Evolutionary conservation across 768 basidiomycete species (phyloP).

Genomic region (Suillus variegatus): DNA sequence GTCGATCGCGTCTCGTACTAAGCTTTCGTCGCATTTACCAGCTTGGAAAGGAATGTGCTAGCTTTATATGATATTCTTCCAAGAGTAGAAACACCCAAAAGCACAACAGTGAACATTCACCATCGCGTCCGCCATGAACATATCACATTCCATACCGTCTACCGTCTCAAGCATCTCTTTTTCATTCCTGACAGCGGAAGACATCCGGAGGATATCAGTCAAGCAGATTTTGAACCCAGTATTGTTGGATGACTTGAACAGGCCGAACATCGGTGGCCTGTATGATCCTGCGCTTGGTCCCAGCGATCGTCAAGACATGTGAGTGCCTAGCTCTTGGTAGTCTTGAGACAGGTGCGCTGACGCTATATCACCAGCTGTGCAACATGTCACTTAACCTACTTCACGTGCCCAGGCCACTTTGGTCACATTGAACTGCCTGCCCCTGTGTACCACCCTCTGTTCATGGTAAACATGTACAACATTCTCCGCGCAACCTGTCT

Average conservation of each 20-base stretch:
- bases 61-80: background rate
- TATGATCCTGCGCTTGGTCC: constrained; percentile 97
- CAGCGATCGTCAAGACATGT: constrained; percentile 88
- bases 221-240: constrained; percentile 94
- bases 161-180: constrained; percentile 86
- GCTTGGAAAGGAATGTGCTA: background rate
- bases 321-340: constrained; percentile 34
- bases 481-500: constrained; percentile 86
- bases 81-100: background rate
- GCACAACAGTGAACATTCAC: background rate
- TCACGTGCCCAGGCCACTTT: constrained; percentile 96
- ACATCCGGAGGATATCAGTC: constrained; percentile 93
- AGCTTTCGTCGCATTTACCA: background rate
- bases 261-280: constrained; percentile 88
- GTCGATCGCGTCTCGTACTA: background rate
- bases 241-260: constrained; percentile 90
- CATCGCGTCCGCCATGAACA: constrained; percentile 64
- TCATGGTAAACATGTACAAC: constrained; percentile 89
- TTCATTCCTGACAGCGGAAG: constrained; percentile 86
- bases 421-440: constrained; percentile 96
- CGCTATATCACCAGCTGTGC: constrained; percentile 62
- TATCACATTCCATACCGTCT: constrained; percentile 85
- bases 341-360: constrained; percentile 13
- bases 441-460: constrained; percentile 95
- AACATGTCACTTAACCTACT: constrained; percentile 92